phyloP scores from a whole-genome alignment of 495 filamentous ascomycete species.

The Podospora tetraspora region DNA sequence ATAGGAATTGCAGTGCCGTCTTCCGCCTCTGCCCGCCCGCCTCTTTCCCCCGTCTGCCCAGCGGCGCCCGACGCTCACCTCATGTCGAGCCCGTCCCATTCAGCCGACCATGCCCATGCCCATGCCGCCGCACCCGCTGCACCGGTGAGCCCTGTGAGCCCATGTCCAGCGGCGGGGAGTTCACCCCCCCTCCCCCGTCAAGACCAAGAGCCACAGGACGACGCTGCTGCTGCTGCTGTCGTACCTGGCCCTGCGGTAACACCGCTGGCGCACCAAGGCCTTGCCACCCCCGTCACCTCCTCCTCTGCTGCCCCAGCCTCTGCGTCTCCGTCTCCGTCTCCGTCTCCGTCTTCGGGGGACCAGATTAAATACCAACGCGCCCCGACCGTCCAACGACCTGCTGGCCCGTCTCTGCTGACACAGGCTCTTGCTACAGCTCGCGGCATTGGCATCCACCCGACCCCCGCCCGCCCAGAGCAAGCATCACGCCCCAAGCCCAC shows the following conservation, averaged over 20 bases:
- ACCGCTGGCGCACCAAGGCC: slow-evolving; percentile 22
- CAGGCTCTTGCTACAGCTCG: slow-evolving; percentile 50
- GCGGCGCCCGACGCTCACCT: slow-evolving; percentile 44
- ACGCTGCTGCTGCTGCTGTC: slow-evolving; percentile 11
- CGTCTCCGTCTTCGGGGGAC: slow-evolving; percentile 24
- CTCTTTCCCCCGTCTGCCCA: slow-evolving; percentile 18
- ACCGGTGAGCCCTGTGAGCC: slow-evolving; percentile 40
- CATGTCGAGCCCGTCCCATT: slow-evolving; percentile 45
- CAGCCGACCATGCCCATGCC: slow-evolving; percentile 49
- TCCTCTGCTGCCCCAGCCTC: slow-evolving; percentile 23
- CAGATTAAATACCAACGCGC: slow-evolving; percentile 44
- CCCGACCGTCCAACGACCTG: slow-evolving; percentile 35
- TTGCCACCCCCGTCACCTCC: slow-evolving; percentile 25
- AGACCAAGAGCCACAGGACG: slow-evolving; percentile 12
- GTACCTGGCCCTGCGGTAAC: slow-evolving; percentile 23
- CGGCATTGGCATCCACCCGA: slow-evolving; percentile 32
- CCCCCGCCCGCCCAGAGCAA: slow-evolving; percentile 21
- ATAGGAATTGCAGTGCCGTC: slow-evolving; percentile 1
- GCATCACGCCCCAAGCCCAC: slow-evolving; percentile 19
- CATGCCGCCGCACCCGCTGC: slow-evolving; percentile 49
- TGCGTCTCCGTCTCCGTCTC: slow-evolving; percentile 5
- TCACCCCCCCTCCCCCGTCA: slow-evolving; percentile 12
- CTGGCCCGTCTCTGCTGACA: slow-evolving; percentile 45
- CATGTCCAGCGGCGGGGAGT: slow-evolving; percentile 22
- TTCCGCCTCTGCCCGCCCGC: slow-evolving; percentile 2